phyloP scores from a whole-genome alignment of 1,284 basidiomycete genomes.

The Cutaneotrichosporon sp. region DNA sequence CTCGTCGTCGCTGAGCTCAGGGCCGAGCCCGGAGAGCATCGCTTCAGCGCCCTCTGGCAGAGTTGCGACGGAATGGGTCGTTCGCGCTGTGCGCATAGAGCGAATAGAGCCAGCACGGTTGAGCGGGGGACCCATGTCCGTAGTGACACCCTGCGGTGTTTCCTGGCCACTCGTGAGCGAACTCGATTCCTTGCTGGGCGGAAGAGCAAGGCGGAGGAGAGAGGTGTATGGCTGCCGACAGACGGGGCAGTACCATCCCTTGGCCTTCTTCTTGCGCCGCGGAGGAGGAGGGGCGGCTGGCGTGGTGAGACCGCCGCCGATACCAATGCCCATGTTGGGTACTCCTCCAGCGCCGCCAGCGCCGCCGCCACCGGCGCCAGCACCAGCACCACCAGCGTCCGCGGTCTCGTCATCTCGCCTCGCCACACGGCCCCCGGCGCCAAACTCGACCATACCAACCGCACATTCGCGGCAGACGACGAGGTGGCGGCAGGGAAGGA shows the following conservation, averaged over 20 bases:
- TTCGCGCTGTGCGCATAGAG: conserved; percentile 24
- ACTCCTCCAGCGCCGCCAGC: neutral
- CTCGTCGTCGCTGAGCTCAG: conserved; percentile 18
- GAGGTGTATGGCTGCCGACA: conserved; percentile 89
- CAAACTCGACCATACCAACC: conserved; percentile 89
- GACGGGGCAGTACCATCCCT: conserved; percentile 91
- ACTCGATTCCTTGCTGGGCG: conserved; percentile 50
- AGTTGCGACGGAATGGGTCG: conserved; percentile 35
- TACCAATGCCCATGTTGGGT: conserved; percentile 21
- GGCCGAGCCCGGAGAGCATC: conserved; percentile 39
- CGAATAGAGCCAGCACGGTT: conserved; percentile 28
- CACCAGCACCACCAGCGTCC: conserved; percentile 17
- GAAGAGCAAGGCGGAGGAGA: conserved; percentile 72
- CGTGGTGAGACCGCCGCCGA: conserved; percentile 11
- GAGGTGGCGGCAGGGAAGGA: conserved; percentile 81
- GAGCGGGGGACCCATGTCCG: conserved; percentile 7
- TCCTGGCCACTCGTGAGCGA: conserved; percentile 13
- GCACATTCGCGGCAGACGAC: conserved; percentile 89
- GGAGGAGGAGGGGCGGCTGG: conserved; percentile 38
- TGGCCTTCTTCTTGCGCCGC: conserved; percentile 77
- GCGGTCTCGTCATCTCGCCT: conserved; percentile 17
- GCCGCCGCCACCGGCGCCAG: conserved; percentile 22
- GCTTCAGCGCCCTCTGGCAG: conserved; percentile 47
- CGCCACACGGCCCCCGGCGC: conserved; percentile 72
- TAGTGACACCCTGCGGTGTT: neutral